Base-by-base conservation (phyloP, 129 eudicot genomes). In the Flaveria bidentis region DNA sequence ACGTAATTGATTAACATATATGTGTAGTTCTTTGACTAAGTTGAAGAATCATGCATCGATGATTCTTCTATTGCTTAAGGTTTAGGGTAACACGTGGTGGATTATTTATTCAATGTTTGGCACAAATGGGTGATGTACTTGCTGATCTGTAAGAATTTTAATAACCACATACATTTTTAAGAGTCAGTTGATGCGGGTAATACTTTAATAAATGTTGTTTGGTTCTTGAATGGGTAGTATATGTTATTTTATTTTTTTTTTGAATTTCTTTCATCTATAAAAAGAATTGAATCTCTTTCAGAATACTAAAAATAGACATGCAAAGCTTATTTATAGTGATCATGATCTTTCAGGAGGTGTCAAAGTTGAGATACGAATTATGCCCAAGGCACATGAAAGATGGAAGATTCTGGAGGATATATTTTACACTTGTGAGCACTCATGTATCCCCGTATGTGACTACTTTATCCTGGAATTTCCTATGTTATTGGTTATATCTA, bases 311-410 rank as follows among this genome's bases (percentile, higher is more conserved):
- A 33, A 7, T 64, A 15, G 23, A 30, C 69, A 15, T 6, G 49
- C 12, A 16, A 39, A 66, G 25, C 50, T 39, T 66, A 66, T 39
- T 15, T 69, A 58, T 50, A 49, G 73, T 36, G 65, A 65, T 69
- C 25, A 58, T 78, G 77, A 51, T 80, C 26, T 82, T 74, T 55
- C 84, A 88, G 92, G 89, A 88, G 81, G 87, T 88, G 57, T 85
- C 92, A 74, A 85, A 78, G 76, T 60, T 88, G 73, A 82, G 89
- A 75, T 88, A 88, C 52, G 92, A 85, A 41, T 76, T 88, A 68
- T 88, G 92, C 85, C 92, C 92, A 6, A 85, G 89, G 23, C 80
- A 82, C 73, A 88, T 88, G 92, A 85, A 80, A 66, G 92, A 88
- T 56, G 83, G 85, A 70, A 82, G 88, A 83, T 88, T 88, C 75